phyloP scores from a whole-genome alignment of 2,329 filamentous ascomycete species.

The Talaromyces albobiverticillius region DNA sequence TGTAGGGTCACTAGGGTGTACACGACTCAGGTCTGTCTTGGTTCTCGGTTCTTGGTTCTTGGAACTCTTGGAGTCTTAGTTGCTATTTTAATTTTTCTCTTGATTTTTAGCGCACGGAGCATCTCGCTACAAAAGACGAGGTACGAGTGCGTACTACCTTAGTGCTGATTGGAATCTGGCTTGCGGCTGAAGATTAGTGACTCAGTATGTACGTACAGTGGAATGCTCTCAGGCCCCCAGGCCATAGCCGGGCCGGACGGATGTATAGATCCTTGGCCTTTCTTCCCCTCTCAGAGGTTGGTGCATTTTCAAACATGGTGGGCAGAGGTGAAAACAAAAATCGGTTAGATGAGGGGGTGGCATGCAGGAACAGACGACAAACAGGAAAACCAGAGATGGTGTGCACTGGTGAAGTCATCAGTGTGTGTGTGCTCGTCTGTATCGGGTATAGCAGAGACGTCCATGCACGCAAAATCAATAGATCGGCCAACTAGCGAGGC shows the following conservation, averaged over 20 bases:
- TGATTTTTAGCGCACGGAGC: conserved; percentile 3
- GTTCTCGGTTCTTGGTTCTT: too few relatives aligned
- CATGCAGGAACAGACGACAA: not conserved
- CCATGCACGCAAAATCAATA: conserved; percentile 11
- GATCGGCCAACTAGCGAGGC: not conserved
- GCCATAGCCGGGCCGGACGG: not conserved
- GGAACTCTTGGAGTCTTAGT: too few relatives aligned
- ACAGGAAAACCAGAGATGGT: not conserved
- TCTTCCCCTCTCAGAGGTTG: not conserved
- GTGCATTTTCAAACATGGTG: not conserved
- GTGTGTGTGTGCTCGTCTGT: not conserved
- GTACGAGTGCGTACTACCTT: not conserved
- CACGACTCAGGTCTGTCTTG: too few relatives aligned
- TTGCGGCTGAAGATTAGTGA: conserved; percentile 6
- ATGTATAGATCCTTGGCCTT: not conserved
- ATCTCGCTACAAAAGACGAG: not conserved
- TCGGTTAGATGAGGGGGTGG: not conserved
- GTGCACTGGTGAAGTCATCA: conserved; percentile 3
- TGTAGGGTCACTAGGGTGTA: too few relatives aligned
- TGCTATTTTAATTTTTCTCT: not conserved
- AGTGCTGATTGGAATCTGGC: not conserved
- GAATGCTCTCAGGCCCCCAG: not conserved
- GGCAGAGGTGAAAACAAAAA: not conserved
- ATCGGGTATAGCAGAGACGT: not conserved
- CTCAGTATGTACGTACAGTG: too few relatives aligned